phyloP scores from a whole-genome alignment of 345 rosid species.

The Luvunga scandens region DNA sequence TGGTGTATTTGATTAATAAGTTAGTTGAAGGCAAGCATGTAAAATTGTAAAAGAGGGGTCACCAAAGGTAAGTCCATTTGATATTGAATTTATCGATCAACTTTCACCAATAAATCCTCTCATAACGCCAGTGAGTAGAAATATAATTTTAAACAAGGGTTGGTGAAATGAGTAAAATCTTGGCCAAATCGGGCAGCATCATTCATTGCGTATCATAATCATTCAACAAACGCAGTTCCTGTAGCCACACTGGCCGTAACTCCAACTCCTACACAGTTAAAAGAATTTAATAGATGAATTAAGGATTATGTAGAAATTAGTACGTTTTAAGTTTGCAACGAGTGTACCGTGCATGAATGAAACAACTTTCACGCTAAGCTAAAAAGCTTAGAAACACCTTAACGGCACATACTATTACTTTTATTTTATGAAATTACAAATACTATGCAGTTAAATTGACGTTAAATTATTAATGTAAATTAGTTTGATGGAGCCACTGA shows the following conservation, averaged over 20 bases:
- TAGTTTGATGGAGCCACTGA: no score
- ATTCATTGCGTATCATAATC: background rate
- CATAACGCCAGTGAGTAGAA: background rate
- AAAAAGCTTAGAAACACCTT: background rate
- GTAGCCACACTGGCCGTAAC: no score
- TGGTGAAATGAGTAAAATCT: background rate
- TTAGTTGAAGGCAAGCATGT: conserved; percentile 9
- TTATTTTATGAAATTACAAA: no score
- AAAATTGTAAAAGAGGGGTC: background rate
- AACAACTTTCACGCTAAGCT: background rate
- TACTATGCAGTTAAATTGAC: background rate
- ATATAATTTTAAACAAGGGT: background rate
- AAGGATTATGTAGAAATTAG: background rate
- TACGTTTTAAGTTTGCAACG: background rate
- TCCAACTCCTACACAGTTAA: background rate
- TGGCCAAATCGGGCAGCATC: background rate
- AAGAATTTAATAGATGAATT: background rate
- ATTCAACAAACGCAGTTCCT: background rate
- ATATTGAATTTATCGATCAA: background rate
- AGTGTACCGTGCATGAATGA: no score
- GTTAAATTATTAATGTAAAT: no score
- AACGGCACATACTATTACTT: no score
- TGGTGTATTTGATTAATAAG: background rate
- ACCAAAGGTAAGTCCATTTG: background rate
- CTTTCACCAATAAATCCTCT: background rate